A percentile compares a stretch with the other conserved stretches of the same genome.
These are phyloP conservation scores for Phyllachora maydis DNA, from an alignment of 2,329 filamentous ascomycete species.

Conservation along the genomic window DNA sequence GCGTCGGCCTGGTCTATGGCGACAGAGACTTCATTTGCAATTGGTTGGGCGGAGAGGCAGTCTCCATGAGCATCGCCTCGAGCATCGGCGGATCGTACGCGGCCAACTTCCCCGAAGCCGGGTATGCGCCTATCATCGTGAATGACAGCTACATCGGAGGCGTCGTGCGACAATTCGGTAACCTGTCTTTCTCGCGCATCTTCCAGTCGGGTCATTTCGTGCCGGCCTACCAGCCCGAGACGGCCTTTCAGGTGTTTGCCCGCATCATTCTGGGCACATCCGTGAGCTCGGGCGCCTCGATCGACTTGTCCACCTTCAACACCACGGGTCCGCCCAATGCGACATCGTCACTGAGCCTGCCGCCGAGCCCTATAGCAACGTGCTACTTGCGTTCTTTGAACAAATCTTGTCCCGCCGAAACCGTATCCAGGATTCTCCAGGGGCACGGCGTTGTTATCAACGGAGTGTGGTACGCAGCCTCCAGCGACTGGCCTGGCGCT, in stretches of 20 bases:
- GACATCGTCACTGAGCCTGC: constrained; percentile 30
- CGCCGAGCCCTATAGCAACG: constrained; percentile 23
- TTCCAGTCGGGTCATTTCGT: constrained; percentile 47
- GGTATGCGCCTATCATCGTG: constrained; percentile 52
- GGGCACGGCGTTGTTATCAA: constrained; percentile 36
- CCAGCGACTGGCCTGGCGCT: constrained; percentile 20
- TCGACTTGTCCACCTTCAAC: constrained; percentile 28
- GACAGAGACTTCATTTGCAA: constrained; percentile 44
- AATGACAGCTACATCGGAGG: constrained; percentile 50
- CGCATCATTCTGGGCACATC: constrained; percentile 35
- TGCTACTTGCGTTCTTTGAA: constrained; percentile 37
- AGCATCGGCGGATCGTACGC: constrained; percentile 24
- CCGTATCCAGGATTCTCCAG: constrained; percentile 21
- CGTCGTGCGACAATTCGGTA: constrained; percentile 56
- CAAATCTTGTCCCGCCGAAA: constrained; percentile 28
- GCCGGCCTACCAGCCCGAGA: constrained; percentile 38
- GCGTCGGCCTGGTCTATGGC: constrained; percentile 52
- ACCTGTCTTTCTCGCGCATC: constrained; percentile 46
- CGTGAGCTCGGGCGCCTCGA: constrained; percentile 29
- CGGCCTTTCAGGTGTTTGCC: constrained; percentile 36
- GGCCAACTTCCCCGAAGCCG: constrained; percentile 37
- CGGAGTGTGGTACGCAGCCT: constrained; percentile 28
- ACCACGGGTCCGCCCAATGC: constrained; percentile 36
- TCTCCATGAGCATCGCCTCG: constrained; percentile 40
- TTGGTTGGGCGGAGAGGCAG: constrained; percentile 56